Base-by-base conservation (phyloP, 2,329 filamentous ascomycete species). In the Xylaria sp. region DNA sequence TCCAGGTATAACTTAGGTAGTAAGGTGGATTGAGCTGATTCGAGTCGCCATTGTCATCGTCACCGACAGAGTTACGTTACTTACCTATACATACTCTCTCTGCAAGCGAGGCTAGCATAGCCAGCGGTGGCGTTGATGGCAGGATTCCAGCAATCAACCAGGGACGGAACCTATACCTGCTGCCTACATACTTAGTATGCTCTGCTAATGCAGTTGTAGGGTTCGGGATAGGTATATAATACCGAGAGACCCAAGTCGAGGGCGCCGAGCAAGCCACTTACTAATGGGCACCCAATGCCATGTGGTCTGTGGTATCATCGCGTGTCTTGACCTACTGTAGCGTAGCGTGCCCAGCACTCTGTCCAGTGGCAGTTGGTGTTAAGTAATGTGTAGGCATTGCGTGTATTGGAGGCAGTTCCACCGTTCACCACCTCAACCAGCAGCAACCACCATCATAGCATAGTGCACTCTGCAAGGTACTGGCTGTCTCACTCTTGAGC, bases 271-370 rank as follows among this genome's bases (percentile, higher is more conserved):
- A 70, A 72, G 68, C 70, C 70, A 72, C 70, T 56, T 62, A 58
- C 25, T 70, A 56, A 65, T 67, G 41, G 61, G 32, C 46, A 67
- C 65, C 59, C 28, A 59, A 44, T 70, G 70, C 67, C 70, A 72
- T 72, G 70, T 72, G 70, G 67, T 61, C 61, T 69, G 57, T 41
- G 70, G 70, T 67, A 68, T 63, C 67, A 70, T 70, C 67, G 67
- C 67, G 65, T 68, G 56, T 62, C 68, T 63, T 62, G 60, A 62
- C 64, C 58, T 61, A 15, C 51, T 54, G 46, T 23, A 48, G 46
- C 20, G 46, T 25, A 23, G 20, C 18, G 46, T 55, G 8, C 28
- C 28, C 52, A 34, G 28, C 8, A n/a, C 34, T 28, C 15, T 34
- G 51, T n/a, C 51, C 51, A 54, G 51, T 54, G 7, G 9, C 18